These are phyloP conservation scores for Tremella yokohamensis DNA, from an alignment of 768 basidiomycete genomes.

Conservation along the genomic window DNA sequence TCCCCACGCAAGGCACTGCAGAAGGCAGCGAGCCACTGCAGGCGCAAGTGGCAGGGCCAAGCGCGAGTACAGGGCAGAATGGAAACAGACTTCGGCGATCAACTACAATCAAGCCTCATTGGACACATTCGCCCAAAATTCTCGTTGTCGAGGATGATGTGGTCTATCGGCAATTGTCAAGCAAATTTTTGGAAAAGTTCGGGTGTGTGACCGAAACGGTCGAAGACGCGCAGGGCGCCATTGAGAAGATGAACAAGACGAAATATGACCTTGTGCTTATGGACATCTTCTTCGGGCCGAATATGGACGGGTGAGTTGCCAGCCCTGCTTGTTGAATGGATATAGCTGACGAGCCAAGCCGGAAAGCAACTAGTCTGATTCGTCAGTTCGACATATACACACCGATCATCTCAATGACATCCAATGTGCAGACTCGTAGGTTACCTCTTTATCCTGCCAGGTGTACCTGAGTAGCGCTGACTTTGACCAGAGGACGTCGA, in stretches of 20 bases:
- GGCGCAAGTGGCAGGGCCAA: not conserved
- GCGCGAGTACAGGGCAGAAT: not conserved
- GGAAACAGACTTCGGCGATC: conserved; percentile 18
- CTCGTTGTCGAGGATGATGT: conserved; percentile 93
- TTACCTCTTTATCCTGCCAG: conserved; percentile 7
- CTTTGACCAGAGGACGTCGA: conserved; percentile 37
- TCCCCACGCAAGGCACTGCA: conserved; percentile 1
- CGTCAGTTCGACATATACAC: conserved; percentile 92
- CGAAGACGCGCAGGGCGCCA: conserved; percentile 85
- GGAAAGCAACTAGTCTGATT: conserved; percentile 77
- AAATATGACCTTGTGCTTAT: conserved; percentile 95
- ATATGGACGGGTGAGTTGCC: conserved; percentile 51
- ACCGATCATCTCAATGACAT: conserved; percentile 98
- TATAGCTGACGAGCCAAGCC: conserved; percentile 15
- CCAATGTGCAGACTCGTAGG: conserved; percentile 86
- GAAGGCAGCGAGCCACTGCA: not conserved
- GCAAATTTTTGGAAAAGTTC: conserved; percentile 91
- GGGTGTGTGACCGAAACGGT: conserved; percentile 93
- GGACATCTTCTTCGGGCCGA: conserved; percentile 81
- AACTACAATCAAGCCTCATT: conserved; percentile 31
- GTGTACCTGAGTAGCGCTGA: not conserved
- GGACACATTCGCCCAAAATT: conserved; percentile 65
- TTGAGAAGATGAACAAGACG: conserved; percentile 92
- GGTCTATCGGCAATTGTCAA: conserved; percentile 79
- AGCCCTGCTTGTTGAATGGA: conserved; percentile 52